These are phyloP conservation scores for Zoysia matrella DNA, from an alignment of 202 grass and related monocot species.

Conservation along the genomic window DNA sequence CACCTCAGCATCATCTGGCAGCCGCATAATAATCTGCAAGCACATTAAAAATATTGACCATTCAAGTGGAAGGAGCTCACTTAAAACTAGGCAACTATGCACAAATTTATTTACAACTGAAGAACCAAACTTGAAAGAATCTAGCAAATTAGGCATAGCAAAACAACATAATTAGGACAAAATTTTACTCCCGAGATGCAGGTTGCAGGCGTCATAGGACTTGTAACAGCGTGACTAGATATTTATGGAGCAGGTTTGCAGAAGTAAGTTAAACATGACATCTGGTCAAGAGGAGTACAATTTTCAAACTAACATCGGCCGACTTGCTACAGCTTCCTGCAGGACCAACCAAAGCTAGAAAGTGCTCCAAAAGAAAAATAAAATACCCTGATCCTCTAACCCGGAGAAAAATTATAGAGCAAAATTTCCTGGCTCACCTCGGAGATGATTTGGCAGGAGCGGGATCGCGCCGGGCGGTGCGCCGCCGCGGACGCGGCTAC, in stretches of 20 bases:
- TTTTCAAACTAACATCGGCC: not conserved
- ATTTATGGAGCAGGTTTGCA: conserved; percentile 11
- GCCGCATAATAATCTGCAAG: conserved; percentile 77
- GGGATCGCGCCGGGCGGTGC: conserved; percentile 64
- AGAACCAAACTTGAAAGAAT: not conserved
- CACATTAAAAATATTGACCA: conserved; percentile 10
- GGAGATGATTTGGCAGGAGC: conserved; percentile 81
- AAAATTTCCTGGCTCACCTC: conserved; percentile 47
- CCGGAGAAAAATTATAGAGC: not conserved
- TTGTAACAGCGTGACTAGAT: not conserved
- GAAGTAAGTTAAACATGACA: not conserved
- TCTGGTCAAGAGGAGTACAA: not conserved
- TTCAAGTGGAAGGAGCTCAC: not conserved
- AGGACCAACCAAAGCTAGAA: not conserved
- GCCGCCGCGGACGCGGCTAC: conserved; percentile 50
- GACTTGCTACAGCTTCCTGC: not conserved
- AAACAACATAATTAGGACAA: not conserved
- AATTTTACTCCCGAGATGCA: not conserved
- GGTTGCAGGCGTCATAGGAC: not conserved
- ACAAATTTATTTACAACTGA: conserved; percentile 1
- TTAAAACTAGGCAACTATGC: not conserved
- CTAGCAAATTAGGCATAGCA: not conserved
- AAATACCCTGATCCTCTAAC: not conserved
- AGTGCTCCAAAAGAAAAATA: not conserved
- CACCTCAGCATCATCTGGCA: conserved; percentile 83